These are phyloP conservation scores for Tetrahymena borealis DNA, from an alignment of 73 alveolate genomes.

Conservation along the genomic window DNA sequence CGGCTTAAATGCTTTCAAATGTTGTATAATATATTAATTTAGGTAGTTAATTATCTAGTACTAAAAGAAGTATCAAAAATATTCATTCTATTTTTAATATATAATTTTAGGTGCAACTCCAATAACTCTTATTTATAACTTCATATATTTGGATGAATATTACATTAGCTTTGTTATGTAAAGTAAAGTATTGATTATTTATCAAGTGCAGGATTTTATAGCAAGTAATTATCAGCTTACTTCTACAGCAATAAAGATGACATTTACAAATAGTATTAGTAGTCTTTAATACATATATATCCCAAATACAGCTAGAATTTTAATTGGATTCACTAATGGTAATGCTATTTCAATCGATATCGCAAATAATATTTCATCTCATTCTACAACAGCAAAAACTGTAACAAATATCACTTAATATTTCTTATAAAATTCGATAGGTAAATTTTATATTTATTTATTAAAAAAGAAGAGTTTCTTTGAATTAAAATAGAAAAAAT, in stretches of 20 bases:
- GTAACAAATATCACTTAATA: neutral
- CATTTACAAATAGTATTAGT: neutral
- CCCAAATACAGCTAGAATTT: neutral
- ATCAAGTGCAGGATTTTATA: neutral
- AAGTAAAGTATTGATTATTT: neutral
- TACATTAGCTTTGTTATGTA: neutral
- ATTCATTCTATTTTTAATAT: neutral
- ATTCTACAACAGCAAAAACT: neutral
- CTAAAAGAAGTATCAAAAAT: too few relatives aligned
- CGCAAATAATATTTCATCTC: neutral
- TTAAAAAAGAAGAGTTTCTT: too few relatives aligned
- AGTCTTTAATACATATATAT: neutral
- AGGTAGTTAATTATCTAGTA: too few relatives aligned
- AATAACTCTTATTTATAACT: neutral
- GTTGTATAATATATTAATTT: too few relatives aligned
- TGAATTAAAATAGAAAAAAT: too few relatives aligned
- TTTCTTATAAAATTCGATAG: neutral
- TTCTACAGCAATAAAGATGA: neutral
- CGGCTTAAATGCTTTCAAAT: neutral
- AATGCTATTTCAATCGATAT: neutral
- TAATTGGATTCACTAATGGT: neutral
- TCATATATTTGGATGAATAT: neutral
- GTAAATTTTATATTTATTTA: too few relatives aligned
- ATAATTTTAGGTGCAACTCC: neutral
- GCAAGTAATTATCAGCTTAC: neutral